These are phyloP conservation scores for Euphorbia lathyris DNA, from an alignment of 345 rosid species.

Conservation along the genomic window DNA sequence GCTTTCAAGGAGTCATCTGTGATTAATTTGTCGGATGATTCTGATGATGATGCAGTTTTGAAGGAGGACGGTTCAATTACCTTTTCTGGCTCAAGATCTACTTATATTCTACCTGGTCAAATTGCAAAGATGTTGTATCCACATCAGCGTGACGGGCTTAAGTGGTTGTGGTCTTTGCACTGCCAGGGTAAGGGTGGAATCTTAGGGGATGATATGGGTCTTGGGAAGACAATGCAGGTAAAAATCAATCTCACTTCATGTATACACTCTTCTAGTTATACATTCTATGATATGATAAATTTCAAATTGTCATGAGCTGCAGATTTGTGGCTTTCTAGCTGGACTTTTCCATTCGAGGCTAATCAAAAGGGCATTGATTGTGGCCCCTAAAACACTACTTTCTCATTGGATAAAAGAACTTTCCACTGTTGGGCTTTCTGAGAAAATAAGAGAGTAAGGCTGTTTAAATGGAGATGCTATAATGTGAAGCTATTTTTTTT, in stretches of 20 bases:
- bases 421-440: conserved; percentile 77
- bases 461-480: conserved; percentile 10
- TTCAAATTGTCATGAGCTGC: conserved; percentile 23
- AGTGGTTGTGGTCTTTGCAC: conserved; percentile 95
- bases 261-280: background rate
- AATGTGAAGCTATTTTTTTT: background rate
- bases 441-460: conserved; percentile 78
- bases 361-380: conserved; percentile 79
- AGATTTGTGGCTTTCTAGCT: conserved; percentile 92
- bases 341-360: conserved; percentile 78
- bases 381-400: conserved; percentile 92
- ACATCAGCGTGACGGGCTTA: conserved; percentile 87
- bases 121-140: conserved; percentile 68
- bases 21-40: conserved; percentile 33
- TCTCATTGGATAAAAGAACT: conserved; percentile 97
- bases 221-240: conserved; percentile 99
- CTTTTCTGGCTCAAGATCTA: conserved; percentile 45
- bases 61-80: conserved; percentile 49
- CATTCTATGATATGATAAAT: conserved; percentile 4
- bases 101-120: conserved; percentile 51
- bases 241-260: conserved; percentile 5
- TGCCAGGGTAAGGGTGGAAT: conserved; percentile 92
- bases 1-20: conserved; percentile 25
- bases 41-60: conserved; percentile 27
- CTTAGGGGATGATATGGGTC: conserved; percentile 97